Conservation (phyloP, 306 rosid species). For the Betula pendula region DNA sequence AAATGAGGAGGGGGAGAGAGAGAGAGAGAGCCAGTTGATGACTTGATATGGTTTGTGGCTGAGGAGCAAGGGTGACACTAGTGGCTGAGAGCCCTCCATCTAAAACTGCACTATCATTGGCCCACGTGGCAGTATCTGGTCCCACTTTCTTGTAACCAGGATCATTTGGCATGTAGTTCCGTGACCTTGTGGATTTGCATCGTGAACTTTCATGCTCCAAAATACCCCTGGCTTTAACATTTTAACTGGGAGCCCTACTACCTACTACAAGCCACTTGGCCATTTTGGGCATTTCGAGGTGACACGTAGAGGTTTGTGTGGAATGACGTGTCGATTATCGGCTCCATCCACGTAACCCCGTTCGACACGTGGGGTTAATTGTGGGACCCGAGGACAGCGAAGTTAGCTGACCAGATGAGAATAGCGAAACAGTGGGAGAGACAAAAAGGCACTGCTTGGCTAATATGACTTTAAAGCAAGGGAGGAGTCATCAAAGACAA, state of each 20-base stretch:
- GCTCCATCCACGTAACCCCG: too few species aligned
- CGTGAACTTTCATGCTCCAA: background rate
- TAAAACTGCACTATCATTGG: conserved; percentile 43
- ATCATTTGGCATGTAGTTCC: conserved; percentile 5
- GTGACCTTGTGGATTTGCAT: background rate
- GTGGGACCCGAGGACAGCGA: too few species aligned
- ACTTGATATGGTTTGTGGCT: conserved; percentile 73
- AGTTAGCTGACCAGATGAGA: too few species aligned
- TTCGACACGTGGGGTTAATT: too few species aligned
- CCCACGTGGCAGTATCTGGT: conserved; percentile 20
- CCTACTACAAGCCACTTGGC: background rate
- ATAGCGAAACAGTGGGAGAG: too few species aligned
- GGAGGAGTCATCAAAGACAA: too few species aligned
- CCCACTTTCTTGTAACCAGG: conserved; percentile 15
- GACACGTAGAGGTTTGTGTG: background rate
- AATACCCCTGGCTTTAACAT: background rate
- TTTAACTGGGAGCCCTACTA: too few species aligned
- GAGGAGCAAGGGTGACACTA: conserved; percentile 28
- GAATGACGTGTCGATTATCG: background rate
- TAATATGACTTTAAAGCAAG: too few species aligned
- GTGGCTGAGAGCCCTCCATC: conserved; percentile 66
- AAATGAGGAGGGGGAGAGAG: too few species aligned
- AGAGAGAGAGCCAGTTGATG: background rate
- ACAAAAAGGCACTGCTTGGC: too few species aligned
- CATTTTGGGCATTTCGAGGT: background rate